Evolutionary conservation across 805 yeast species (phyloP), one percentile per base, ranked within the genome.

Genomic region (Wickerhamiella shivajii): DNA sequence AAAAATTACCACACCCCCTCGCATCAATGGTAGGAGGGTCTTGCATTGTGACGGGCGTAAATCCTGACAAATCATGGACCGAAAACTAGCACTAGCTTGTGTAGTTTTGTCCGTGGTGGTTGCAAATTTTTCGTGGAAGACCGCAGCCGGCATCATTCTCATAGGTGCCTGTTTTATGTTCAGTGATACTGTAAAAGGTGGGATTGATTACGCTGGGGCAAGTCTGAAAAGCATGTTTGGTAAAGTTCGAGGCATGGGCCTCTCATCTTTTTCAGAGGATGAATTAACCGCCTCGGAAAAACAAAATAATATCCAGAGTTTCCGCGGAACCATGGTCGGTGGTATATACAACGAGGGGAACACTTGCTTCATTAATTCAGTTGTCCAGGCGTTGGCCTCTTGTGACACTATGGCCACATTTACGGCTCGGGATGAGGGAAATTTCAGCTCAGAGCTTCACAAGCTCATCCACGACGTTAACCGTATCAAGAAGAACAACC

Each of bases 321-420:
- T 46, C 33, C 34, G 44, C 11, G 33, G 39, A 22, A 47, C 51
- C n/a, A 47, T 67, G 34, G 68, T 81, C 21, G 95, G 94, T 17
- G 96, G 96, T 1, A 64, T 85, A 23, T 66, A 69, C 38, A 85
- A 85, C 51, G 93, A 81, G 43, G 95, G 96, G 10, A 85, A 85
- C 51, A 83, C 95, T 0, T 85, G 96, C 54, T 85, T 85, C 47
- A 83, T 84, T 92, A 85, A 85, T 56, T 72, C 84, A 16, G 95
- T 85, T 1, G 54, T 85, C 18, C 96, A 85, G 53, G 68, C 79
- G 12, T 56, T 84, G 37, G 84, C 93, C 0, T 75, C 87, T 0
- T 75, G 90, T 0, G 63, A 66, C 17, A 68, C 73, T 22, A 57
- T 83, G 23, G 44, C 63, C 13, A 59, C 61, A 14, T 79, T 76